Evolutionary conservation across 2,329 filamentous ascomycete genomes (phyloP).

Genomic region (Atkinsonella hypoxylon): DNA sequence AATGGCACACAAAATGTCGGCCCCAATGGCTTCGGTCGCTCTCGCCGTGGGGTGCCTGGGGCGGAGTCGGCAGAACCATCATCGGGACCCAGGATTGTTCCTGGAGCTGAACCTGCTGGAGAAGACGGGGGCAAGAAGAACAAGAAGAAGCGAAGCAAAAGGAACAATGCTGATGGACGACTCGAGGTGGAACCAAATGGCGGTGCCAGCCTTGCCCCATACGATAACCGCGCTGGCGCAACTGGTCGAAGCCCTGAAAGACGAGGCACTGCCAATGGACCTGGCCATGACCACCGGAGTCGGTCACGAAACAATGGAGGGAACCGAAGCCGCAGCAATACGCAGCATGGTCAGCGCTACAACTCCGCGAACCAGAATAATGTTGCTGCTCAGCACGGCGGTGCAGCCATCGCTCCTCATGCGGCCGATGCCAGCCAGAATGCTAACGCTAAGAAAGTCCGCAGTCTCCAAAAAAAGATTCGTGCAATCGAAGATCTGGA

Average conservation of each 20-base stretch:
- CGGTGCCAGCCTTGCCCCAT: constrained; percentile 34
- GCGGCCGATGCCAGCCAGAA: constrained; percentile 36
- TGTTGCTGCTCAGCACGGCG: constrained; percentile 16
- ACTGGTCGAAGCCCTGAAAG: constrained; percentile 54
- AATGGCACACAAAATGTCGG: constrained; percentile 63
- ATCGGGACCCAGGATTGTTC: constrained; percentile 57
- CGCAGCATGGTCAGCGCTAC: constrained; percentile 26
- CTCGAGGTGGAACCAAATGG: constrained; percentile 30
- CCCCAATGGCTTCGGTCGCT: constrained; percentile 67
- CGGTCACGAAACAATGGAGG: constrained; percentile 41
- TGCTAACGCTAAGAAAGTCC: constrained; percentile 87
- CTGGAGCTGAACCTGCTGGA: constrained; percentile 49
- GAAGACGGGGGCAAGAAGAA: constrained; percentile 75
- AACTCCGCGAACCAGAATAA: constrained; percentile 16
- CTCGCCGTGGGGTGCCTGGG: constrained; percentile 72
- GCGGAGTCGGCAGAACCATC: constrained; percentile 60
- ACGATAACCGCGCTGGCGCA: constrained; percentile 22
- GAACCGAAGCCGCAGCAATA: constrained; percentile 42
- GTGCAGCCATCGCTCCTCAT: constrained; percentile 31
- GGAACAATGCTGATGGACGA: constrained; percentile 69
- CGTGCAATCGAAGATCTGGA: constrained; percentile 95
- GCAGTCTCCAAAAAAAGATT: constrained; percentile 92
- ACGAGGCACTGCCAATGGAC: constrained; percentile 30
- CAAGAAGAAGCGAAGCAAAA: constrained; percentile 96
- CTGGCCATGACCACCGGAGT: constrained; percentile 38